These are phyloP conservation scores for Aureobasidium mangrovei DNA, from an alignment of 2,329 filamentous ascomycete genomes.

Conservation along the genomic window DNA sequence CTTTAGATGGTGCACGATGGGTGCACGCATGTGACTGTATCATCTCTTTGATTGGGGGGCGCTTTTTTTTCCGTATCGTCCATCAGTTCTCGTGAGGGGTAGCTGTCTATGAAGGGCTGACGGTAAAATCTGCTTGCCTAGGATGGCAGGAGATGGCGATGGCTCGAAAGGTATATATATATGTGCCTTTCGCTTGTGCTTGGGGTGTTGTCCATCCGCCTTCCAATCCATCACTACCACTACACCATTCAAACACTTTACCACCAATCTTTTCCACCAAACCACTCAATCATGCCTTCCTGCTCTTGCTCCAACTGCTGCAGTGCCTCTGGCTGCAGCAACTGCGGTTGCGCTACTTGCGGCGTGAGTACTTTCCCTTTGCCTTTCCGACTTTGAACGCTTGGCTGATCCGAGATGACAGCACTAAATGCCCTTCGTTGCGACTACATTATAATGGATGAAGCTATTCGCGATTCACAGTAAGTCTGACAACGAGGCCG, in stretches of 20 bases:
- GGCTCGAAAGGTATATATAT: too few relatives aligned
- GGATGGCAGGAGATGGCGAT: too few relatives aligned
- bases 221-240: background rate
- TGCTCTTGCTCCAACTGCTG: conserved; percentile 13
- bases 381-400: background rate
- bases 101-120: background rate
- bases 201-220: too few relatives aligned
- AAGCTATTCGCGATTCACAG: background rate
- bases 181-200: too few relatives aligned
- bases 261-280: background rate
- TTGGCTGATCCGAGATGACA: background rate
- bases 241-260: background rate
- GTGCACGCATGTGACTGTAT: background rate
- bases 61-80: background rate
- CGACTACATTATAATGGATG: background rate
- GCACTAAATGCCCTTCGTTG: background rate
- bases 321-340: background rate
- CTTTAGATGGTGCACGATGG: background rate
- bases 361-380: background rate
- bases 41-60: background rate
- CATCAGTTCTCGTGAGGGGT: conserved; percentile 6
- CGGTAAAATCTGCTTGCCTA: too few relatives aligned
- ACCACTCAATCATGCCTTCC: conserved; percentile 1
- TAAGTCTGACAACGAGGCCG: background rate
- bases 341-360: conserved; percentile 8